Base-by-base conservation (phyloP, 2,329 filamentous ascomycete genomes). In the Rhynchosporium secalis region DNA sequence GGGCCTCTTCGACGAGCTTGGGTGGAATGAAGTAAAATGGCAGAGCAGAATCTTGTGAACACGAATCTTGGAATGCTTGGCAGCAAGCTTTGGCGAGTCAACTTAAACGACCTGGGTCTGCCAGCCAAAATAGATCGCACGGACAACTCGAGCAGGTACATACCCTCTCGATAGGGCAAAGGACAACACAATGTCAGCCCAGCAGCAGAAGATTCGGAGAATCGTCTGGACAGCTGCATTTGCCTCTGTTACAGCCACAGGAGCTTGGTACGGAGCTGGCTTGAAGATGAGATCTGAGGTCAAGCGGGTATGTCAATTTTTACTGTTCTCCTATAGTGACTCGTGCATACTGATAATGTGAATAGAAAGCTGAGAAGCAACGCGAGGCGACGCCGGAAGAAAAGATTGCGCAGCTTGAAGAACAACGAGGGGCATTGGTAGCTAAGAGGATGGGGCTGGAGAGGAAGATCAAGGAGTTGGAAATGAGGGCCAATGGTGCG, bases 211-310 rank as follows among this genome's bases (percentile, higher is more conserved):
- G 60, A 65, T 82, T 5, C 78, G 81, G 36, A 77, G 81, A n/a
- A 76, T 82, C 62, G 76, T 86, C 15, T 72, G 86, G 67, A 84
- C 85, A 1, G 80, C 77, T 40, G 78, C 81, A 3, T 78, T 87
- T n/a, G 78, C 82, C 7, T 79, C 81, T 13, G 79, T 86, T 49
- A 86, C 83, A 1, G 80, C 81, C 4, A 80, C 79, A 1, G 85
- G 86, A 57, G 79, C 83, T 2, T 78, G 82, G 64, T 87, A 86
- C 67, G 86, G 86, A 29, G 86, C 86, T 13, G 79, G 80, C 9
- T 66, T 87, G 64, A 86, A 86, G 71, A 80, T 78, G 3, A 74
- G 79, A 40, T 76, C 79, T 65, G 80, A 86, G 55, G 72, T 76
- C 45, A 77, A 78, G 60, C 73, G 84, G 77, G 84, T 86, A 74